Conservation (phyloP, 2,329 filamentous ascomycete genomes). For the Gremmenia infestans region DNA sequence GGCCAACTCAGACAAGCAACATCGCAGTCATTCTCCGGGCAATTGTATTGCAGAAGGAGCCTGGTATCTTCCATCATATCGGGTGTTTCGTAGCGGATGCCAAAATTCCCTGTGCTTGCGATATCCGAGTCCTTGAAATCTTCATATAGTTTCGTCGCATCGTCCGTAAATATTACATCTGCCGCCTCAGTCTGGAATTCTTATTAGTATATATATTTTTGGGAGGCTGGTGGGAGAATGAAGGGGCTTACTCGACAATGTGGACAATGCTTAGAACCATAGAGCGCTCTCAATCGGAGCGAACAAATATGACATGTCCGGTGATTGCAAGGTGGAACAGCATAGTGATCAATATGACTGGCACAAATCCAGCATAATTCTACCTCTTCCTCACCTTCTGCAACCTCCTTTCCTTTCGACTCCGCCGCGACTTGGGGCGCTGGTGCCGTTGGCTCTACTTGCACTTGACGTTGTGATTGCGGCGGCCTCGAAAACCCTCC, state of each 20-base stretch:
- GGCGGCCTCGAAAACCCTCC: slow-evolving; percentile 4
- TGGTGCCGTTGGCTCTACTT: not conserved
- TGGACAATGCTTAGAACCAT: slow-evolving; percentile 95
- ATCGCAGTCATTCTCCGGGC: slow-evolving; percentile 79
- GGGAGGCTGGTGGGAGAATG: slow-evolving; percentile 4
- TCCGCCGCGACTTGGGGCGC: not conserved
- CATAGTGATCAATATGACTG: slow-evolving; percentile 79
- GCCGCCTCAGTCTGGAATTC: slow-evolving; percentile 56
- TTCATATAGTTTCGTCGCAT: slow-evolving; percentile 73
- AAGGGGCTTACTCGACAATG: slow-evolving; percentile 74
- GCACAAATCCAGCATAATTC: slow-evolving; percentile 98
- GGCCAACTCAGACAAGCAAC: slow-evolving; percentile 79
- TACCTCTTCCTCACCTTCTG: slow-evolving; percentile 43
- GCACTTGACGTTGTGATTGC: not conserved
- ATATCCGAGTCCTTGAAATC: slow-evolving; percentile 75
- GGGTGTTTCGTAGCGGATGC: slow-evolving; percentile 83
- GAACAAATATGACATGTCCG: slow-evolving; percentile 95
- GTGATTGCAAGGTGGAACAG: slow-evolving; percentile 92
- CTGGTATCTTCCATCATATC: slow-evolving; percentile 90
- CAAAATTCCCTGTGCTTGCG: slow-evolving; percentile 73
- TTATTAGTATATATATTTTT: slow-evolving; percentile 35
- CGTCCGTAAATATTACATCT: slow-evolving; percentile 89
- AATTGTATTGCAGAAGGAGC: slow-evolving; percentile 87
- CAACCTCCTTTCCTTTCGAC: slow-evolving; percentile 1
- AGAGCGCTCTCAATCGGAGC: slow-evolving; percentile 82